Evolutionary conservation across 345 rosid genomes (phyloP), one percentile per base, ranked within the genome.

Genomic region (Eucalyptus pumila): DNA sequence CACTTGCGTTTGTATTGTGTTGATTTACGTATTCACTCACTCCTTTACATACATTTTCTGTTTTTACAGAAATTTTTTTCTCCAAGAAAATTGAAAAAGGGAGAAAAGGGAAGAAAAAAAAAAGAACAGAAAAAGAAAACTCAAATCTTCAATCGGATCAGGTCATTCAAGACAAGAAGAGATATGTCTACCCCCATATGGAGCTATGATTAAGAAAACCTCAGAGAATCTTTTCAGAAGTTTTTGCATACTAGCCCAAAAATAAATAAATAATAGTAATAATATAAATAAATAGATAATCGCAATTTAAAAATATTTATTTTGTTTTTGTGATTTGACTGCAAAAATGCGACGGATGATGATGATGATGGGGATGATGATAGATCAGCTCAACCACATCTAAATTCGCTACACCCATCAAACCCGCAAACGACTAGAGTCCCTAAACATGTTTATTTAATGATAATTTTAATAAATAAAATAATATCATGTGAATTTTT

Each of bases 311-410:
- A 14, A 34, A 30, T 13, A 13, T 49, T 14, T 85, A 85, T 85
- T 16, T 83, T 8, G 9, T 9, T 5, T 45, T 54, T 34, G 21
- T 37, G 56, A 27, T 54, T 85, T 60, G 62, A 89, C 62, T 14
- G 42, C 86, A 67, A 86, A 89, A 89, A 48, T 37, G 65, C n/a
- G 51, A 54, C 40, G 56, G 88, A 85, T 40, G 88, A 85, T 40
- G 62, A 48, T 67, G 15, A 80, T 56, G 86, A 90, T 90, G 88
- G 94, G 90, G 40, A 49, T 48, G 88, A 89, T 86, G 88, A 89
- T 92, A 86, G 95, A 90, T 94, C 95, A 89, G 96, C 89, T 95
- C 91, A 95, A 93, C 96, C 87, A 90, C 93, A 93, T 52, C 80
- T 7, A 50, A 88, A 92, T 94, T 93, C 87, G 93, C 94, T 94